These are phyloP conservation scores for Cercophora scortea DNA, from an alignment of 495 filamentous ascomycete species.

Conservation along the genomic window DNA sequence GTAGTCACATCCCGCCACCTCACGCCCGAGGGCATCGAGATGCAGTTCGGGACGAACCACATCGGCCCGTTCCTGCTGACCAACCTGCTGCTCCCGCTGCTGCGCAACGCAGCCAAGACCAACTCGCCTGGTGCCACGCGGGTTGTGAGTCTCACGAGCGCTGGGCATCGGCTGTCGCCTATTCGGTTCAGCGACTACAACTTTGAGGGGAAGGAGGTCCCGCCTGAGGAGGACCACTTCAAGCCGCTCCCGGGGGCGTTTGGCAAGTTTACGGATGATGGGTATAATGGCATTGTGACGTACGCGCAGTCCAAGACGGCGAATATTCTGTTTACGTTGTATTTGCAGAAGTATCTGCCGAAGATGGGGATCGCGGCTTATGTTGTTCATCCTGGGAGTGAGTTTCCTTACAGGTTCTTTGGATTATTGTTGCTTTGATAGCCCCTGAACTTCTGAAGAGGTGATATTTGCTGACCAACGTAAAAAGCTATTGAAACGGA, in stretches of 20 bases:
- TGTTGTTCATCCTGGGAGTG: conserved; percentile 43
- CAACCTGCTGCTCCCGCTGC: conserved; percentile 43
- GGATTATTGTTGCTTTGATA: too few species aligned
- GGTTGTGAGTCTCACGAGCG: conserved; percentile 36
- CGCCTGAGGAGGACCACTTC: conserved; percentile 30
- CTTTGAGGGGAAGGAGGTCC: conserved; percentile 35
- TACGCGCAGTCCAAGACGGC: conserved; percentile 55
- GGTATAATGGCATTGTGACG: conserved; percentile 46
- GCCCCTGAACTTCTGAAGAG: not conserved
- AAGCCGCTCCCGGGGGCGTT: conserved; percentile 23
- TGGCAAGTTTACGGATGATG: conserved; percentile 28
- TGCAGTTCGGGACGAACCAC: conserved; percentile 53
- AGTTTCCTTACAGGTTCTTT: conserved; percentile 1
- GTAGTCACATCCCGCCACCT: conserved; percentile 23
- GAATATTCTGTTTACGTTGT: conserved; percentile 50
- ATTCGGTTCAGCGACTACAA: conserved; percentile 53
- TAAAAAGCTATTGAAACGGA: conserved; percentile 24
- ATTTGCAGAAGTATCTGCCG: conserved; percentile 32
- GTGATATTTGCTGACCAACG: not conserved
- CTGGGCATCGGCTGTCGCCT: conserved; percentile 43
- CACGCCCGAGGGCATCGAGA: conserved; percentile 42
- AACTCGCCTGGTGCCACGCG: conserved; percentile 28
- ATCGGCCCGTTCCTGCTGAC: conserved; percentile 53
- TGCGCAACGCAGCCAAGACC: conserved; percentile 28
- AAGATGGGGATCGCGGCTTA: conserved; percentile 29